These are phyloP conservation scores for Thinopyrum elongatum DNA, from an alignment of 176 grass and related monocot genomes.

Conservation along the genomic window DNA sequence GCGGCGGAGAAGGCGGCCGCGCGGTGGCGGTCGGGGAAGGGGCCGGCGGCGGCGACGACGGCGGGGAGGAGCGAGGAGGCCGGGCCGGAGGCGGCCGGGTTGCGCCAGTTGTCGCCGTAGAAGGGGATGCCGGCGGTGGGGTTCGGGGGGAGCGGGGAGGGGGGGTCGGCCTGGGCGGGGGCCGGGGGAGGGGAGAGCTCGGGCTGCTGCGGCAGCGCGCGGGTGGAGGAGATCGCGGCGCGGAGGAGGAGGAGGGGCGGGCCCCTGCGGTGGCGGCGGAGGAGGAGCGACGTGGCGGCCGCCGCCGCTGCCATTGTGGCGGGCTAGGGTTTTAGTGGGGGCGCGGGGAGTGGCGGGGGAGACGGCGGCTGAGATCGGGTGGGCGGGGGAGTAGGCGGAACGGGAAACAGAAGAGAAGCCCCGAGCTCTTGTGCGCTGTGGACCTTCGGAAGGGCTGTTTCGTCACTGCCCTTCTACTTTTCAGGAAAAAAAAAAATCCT, in stretches of 20 bases:
- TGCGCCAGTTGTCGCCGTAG: conserved; percentile 91
- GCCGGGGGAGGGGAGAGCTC: conserved; percentile 28
- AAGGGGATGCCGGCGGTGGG: conserved; percentile 83
- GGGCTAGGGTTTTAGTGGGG: conserved; percentile 58
- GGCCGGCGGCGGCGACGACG: conserved; percentile 11
- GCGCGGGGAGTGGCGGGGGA: conserved; percentile 2
- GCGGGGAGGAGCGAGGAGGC: conserved; percentile 46
- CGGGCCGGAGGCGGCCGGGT: conserved; percentile 30
- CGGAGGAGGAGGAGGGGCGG: conserved; percentile 43
- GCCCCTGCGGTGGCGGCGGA: conserved; percentile 42
- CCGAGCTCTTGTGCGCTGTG: neutral
- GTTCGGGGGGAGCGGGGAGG: conserved; percentile 71
- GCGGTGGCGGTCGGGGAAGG: neutral
- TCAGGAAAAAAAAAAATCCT: no score
- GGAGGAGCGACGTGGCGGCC: conserved; percentile 50
- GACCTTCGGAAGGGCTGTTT: neutral
- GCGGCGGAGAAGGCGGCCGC: conserved; percentile 42
- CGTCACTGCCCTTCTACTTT: neutral
- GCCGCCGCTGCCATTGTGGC: conserved; percentile 61
- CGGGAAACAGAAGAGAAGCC: neutral
- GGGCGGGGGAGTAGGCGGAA: neutral
- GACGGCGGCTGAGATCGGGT: conserved; percentile 37
- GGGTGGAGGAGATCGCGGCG: conserved; percentile 64
- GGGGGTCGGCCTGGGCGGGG: neutral
- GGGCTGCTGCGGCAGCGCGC: conserved; percentile 64